phyloP scores from a whole-genome alignment of 2,329 filamentous ascomycete species.

The Colletotrichum sp. region DNA sequence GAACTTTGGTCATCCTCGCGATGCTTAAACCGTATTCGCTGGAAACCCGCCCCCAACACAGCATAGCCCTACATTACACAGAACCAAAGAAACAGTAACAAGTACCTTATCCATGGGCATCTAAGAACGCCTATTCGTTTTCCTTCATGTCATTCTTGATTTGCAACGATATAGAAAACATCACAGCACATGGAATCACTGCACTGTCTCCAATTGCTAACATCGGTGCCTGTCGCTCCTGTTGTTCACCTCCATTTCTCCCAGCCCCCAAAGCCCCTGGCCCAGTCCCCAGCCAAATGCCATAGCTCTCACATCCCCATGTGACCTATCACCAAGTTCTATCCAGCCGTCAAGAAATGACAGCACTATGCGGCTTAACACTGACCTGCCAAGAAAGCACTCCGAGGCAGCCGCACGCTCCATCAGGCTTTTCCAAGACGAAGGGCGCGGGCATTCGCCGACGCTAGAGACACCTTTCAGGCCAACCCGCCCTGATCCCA shows the following conservation, averaged over 20 bases:
- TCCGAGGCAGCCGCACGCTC: neutral
- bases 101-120: neutral
- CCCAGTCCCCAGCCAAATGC: neutral
- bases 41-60: neutral
- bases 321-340: neutral
- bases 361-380: neutral
- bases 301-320: neutral
- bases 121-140: neutral
- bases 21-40: neutral
- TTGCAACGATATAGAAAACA: neutral
- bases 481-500: neutral
- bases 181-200: neutral
- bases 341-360: neutral
- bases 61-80: neutral
- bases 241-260: neutral
- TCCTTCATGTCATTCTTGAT: neutral
- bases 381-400: neutral
- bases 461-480: neutral
- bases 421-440: constrained; percentile 2
- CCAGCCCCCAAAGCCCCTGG: neutral
- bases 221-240: neutral
- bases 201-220: neutral
- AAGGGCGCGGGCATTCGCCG: neutral
- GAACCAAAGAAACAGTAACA: neutral
- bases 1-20: neutral